Percentiles rank a stretch among this genome's conserved stretches.
Evolutionary conservation across 441 rosid genomes (phyloP).

Genomic region (Viola pubescens): DNA sequence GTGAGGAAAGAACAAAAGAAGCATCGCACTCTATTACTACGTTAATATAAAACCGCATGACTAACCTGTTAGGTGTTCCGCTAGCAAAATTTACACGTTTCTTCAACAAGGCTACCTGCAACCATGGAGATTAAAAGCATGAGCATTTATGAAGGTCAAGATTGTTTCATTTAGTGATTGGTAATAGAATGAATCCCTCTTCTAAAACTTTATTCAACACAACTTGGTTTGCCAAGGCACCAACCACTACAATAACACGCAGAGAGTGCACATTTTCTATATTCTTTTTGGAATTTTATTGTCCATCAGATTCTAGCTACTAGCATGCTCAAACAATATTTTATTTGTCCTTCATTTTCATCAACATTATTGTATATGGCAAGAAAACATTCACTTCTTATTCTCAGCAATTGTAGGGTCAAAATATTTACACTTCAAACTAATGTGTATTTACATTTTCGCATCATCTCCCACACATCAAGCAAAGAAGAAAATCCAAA

Average conservation of each 20-base stretch:
- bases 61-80: constrained; percentile 86
- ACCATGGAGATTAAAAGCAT: background rate
- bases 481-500: background rate
- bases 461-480: constrained; percentile 14
- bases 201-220: too few relatives aligned
- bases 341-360: background rate
- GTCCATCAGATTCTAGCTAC: background rate
- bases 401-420: too few relatives aligned
- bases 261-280: too few relatives aligned
- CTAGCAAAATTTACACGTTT: constrained; percentile 70
- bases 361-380: background rate
- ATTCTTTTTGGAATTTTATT: too few relatives aligned
- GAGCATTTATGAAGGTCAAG: too few relatives aligned
- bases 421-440: too few relatives aligned
- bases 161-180: too few relatives aligned
- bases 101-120: constrained; percentile 62
- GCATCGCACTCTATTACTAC: background rate
- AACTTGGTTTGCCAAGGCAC: background rate
- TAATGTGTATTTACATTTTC: background rate
- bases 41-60: background rate
- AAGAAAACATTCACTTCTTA: background rate
- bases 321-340: background rate
- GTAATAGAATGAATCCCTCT: too few relatives aligned
- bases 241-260: background rate
- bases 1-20: background rate